A percentile compares a stretch with the other conserved stretches of the same genome.
phyloP scores from a whole-genome alignment of 2,329 filamentous ascomycete species.

The Trichoderma harzianum region DNA sequence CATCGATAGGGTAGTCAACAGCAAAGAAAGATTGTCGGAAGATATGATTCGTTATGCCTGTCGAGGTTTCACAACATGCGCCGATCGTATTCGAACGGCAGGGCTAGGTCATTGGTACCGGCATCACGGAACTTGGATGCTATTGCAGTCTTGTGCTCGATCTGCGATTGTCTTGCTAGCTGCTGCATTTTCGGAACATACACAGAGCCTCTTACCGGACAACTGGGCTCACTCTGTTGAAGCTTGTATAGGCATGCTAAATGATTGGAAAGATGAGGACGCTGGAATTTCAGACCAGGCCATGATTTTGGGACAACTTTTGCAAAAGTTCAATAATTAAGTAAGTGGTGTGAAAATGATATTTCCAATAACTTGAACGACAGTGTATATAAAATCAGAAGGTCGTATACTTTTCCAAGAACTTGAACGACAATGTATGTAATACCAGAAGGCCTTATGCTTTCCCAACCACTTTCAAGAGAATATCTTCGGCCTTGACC shows the following conservation, averaged over 20 bases:
- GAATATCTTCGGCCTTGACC: neutral
- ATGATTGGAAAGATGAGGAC: neutral
- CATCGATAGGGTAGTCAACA: neutral
- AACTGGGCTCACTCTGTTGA: neutral
- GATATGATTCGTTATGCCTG: neutral
- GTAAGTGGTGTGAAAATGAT: neutral
- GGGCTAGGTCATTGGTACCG: neutral
- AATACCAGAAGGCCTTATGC: neutral
- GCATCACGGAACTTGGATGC: neutral
- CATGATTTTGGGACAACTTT: neutral
- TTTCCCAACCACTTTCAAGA: neutral
- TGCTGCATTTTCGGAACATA: neutral
- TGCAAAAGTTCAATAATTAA: neutral
- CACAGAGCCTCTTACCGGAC: neutral
- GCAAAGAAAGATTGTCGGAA: neutral
- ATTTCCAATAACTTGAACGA: neutral
- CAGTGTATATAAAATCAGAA: neutral
- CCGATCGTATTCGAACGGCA: neutral
- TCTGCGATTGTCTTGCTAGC: neutral
- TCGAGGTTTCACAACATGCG: neutral
- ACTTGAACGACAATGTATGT: neutral
- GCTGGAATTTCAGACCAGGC: neutral
- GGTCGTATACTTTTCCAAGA: neutral
- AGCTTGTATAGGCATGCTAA: neutral
- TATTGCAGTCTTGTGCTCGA: neutral